Conservation (phyloP, 495 filamentous ascomycete genomes). For the Staphylotrichum tortipilum region DNA sequence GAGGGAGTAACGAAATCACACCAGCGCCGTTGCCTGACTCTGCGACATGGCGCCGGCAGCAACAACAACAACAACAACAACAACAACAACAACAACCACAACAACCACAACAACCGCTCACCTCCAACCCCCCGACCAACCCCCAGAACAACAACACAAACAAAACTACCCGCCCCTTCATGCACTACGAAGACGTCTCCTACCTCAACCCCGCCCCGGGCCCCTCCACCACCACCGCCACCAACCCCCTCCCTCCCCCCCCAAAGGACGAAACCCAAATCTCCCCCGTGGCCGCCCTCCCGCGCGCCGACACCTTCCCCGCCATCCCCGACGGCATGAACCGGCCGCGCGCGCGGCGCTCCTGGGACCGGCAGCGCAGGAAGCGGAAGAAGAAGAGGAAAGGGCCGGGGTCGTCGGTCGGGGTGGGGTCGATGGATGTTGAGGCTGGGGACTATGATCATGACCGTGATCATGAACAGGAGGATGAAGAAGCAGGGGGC, state of each 20-base stretch:
- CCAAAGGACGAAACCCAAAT: constrained; percentile 9
- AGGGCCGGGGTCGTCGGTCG: not conserved
- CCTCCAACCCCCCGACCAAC: not conserved
- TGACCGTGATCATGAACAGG: too few species aligned
- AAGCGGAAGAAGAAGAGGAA: not conserved
- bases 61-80: not conserved
- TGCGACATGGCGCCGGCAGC: not conserved
- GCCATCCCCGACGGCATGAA: not conserved
- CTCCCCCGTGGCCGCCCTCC: too few species aligned
- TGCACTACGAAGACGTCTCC: constrained; percentile 27
- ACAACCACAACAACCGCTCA: not conserved
- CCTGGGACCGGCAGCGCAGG: constrained; percentile 10
- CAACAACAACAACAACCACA: not conserved
- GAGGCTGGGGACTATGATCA: too few species aligned
- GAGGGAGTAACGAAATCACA: constrained; percentile 9
- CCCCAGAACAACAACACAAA: too few species aligned
- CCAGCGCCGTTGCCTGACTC: not conserved
- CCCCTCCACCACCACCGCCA: too few species aligned
- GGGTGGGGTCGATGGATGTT: too few species aligned
- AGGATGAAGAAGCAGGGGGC: too few species aligned
- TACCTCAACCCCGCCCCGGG: constrained; percentile 11
- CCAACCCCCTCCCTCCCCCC: not conserved
- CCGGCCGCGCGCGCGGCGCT: not conserved
- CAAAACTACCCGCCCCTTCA: constrained; percentile 22
- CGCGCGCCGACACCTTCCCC: constrained; percentile 9